Evolutionary conservation across 345 rosid species (phyloP), one percentile per base, ranked within the genome.

Genomic region (Hibiscus tridactylites): DNA sequence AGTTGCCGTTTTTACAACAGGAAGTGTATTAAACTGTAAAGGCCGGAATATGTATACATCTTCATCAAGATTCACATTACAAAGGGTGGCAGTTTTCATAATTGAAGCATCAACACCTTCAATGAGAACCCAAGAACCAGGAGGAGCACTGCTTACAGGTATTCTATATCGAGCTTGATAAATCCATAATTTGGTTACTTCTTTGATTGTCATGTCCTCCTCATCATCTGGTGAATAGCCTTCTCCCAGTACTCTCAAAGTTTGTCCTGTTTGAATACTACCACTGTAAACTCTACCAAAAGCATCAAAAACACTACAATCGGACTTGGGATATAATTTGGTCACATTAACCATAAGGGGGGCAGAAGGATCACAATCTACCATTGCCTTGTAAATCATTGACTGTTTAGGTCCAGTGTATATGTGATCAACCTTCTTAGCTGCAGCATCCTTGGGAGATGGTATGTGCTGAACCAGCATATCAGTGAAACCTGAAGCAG

Each of bases 101-200:
- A 95, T 90, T 71, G 99, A 95, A 67, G 97, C 92, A 81, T 90
- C 97, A 31, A 95, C 97, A 61, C 97, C 98, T 85, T 95, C 99
- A 79, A 95, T 88, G 11, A 95, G 84, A 72, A 95, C 97, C 99
- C 97, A 95, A 63, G 98, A 89, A 79, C 98, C 98, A 12, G 99
- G 96, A 81, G 93, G 97, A 28, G 98, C 99, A 84, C 88, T 87
- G 83, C 97, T 90, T 74, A 92, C 83, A 50, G 98, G 92, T 82
- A 92, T 75, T 81, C 97, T 85, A 77, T 92, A 93, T 60, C 98
- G 87, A 52, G 98, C 93, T 80, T 95, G 98, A 80, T 92, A 95
- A 16, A 95, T 83, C 96, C 99, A 92, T 49, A 95, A 80, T 81
- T 92, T 92, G 65, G 97, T 90, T 68, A 90, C 99, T 81, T 90